phyloP scores from a whole-genome alignment of 495 filamentous ascomycete genomes.

The Trichoderma parareesei region DNA sequence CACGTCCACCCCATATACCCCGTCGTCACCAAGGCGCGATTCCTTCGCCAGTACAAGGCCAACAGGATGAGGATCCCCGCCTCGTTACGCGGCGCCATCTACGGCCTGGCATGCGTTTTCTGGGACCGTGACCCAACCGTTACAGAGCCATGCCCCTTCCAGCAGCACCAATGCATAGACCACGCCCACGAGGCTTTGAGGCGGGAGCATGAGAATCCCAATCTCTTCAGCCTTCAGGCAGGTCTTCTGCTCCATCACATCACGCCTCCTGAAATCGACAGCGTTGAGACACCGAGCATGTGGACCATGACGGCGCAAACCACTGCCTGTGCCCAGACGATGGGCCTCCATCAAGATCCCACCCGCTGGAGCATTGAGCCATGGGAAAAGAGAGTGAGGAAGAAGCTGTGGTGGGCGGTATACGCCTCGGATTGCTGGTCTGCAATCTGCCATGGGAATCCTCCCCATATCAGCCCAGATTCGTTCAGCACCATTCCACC shows the following conservation, averaged over 20 bases:
- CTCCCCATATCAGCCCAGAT: background rate
- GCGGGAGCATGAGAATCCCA: background rate
- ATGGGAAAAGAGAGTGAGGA: background rate
- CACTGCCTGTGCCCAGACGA: background rate
- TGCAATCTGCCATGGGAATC: conserved; percentile 4
- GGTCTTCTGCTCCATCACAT: conserved; percentile 1
- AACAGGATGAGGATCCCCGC: conserved; percentile 2
- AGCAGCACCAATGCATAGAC: conserved; percentile 2
- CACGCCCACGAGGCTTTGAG: background rate
- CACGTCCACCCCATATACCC: conserved; percentile 3
- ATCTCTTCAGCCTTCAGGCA: conserved; percentile 3
- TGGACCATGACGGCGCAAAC: conserved; percentile 8
- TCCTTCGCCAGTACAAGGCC: background rate
- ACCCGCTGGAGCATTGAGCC: background rate
- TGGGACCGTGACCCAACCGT: background rate
- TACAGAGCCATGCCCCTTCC: background rate
- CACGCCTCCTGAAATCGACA: conserved; percentile 1
- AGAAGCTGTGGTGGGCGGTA: conserved; percentile 6
- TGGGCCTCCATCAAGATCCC: conserved; percentile 6
- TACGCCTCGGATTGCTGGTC: conserved; percentile 1
- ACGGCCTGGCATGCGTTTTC: conserved; percentile 1
- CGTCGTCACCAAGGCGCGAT: background rate
- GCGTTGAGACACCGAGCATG: conserved; percentile 5
- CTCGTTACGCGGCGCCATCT: background rate
- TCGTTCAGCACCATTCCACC: conserved; percentile 1